phyloP scores from a whole-genome alignment of 768 basidiomycete genomes.

The Lepiota venenata region DNA sequence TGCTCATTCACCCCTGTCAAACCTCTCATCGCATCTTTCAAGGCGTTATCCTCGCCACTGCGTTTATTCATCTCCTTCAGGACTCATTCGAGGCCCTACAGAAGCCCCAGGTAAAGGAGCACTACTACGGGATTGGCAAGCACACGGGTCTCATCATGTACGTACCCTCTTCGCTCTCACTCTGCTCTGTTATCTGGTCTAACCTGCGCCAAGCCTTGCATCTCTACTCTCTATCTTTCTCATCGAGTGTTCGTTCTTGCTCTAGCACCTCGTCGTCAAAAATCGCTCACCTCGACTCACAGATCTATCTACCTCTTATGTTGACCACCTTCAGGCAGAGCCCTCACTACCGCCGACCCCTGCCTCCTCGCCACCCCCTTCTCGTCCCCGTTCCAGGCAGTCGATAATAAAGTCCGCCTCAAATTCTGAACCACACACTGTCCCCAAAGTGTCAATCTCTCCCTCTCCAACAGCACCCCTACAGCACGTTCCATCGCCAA shows the following conservation, averaged over 20 bases:
- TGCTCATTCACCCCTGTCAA: background rate
- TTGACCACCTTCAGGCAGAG: constrained; percentile 65
- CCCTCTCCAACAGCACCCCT: constrained; percentile 11
- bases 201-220: constrained; percentile 38
- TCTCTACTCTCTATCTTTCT: constrained; percentile 73
- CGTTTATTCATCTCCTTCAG: constrained; percentile 78
- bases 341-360: constrained; percentile 48
- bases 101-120: constrained; percentile 38
- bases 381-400: constrained; percentile 14
- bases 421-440: background rate
- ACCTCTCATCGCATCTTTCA: background rate
- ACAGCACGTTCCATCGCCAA: background rate
- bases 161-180: constrained; percentile 23
- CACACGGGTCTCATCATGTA: constrained; percentile 76
- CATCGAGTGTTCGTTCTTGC: constrained; percentile 63
- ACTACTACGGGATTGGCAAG: constrained; percentile 46
- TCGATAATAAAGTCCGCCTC: constrained; percentile 5
- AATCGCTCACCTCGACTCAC: constrained; percentile 10
- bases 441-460: constrained; percentile 1
- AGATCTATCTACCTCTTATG: constrained; percentile 77
- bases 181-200: background rate
- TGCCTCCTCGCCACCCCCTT: constrained; percentile 21
- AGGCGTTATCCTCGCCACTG: constrained; percentile 82
- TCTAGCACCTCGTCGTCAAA: background rate
- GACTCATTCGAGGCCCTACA: constrained; percentile 67